phyloP scores from a whole-genome alignment of 2,329 filamentous ascomycete genomes.

The Fusarium sarcochroum region DNA sequence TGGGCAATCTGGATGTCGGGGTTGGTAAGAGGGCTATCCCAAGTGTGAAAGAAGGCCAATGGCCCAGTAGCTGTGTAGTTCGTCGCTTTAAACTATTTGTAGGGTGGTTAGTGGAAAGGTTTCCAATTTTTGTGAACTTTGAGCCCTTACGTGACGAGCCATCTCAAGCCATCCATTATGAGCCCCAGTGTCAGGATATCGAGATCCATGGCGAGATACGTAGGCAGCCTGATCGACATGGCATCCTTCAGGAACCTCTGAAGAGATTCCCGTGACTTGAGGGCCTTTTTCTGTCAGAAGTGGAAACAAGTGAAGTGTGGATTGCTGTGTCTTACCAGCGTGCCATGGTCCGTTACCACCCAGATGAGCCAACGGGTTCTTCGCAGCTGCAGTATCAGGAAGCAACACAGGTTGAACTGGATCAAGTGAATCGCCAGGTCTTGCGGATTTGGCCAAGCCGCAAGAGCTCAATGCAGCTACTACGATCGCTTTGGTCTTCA shows the following conservation, averaged over 20 bases:
- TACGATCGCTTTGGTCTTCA: neutral
- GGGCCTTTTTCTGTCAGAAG: slow-evolving; percentile 57
- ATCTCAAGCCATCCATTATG: slow-evolving; percentile 69
- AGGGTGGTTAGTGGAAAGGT: neutral
- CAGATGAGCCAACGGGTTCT: slow-evolving; percentile 62
- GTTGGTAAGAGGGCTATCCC: slow-evolving; percentile 70
- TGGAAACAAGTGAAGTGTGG: neutral
- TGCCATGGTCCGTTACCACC: slow-evolving; percentile 69
- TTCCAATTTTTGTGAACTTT: accelerated
- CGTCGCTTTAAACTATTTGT: slow-evolving; percentile 63
- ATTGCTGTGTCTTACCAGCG: slow-evolving; percentile 55
- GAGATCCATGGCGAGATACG: slow-evolving; percentile 71
- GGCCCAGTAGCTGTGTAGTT: slow-evolving; percentile 67
- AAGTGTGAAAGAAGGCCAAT: slow-evolving; percentile 69
- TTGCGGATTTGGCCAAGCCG: neutral
- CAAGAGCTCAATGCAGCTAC: slow-evolving; percentile 7
- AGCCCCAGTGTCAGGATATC: slow-evolving; percentile 73
- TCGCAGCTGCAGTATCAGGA: slow-evolving; percentile 48
- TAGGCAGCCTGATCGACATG: slow-evolving; percentile 73
- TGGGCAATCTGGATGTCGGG: slow-evolving; percentile 70
- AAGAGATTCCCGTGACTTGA: slow-evolving; percentile 68
- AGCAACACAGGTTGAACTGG: slow-evolving; percentile 48
- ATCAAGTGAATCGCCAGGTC: slow-evolving; percentile 44
- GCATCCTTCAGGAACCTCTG: slow-evolving; percentile 68
- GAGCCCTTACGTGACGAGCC: slow-evolving; percentile 55